A percentile compares a stretch with the other conserved stretches of the same genome.
phyloP scores from a whole-genome alignment of 2,329 filamentous ascomycete genomes.

The Sphaerostilbella broomeana region DNA sequence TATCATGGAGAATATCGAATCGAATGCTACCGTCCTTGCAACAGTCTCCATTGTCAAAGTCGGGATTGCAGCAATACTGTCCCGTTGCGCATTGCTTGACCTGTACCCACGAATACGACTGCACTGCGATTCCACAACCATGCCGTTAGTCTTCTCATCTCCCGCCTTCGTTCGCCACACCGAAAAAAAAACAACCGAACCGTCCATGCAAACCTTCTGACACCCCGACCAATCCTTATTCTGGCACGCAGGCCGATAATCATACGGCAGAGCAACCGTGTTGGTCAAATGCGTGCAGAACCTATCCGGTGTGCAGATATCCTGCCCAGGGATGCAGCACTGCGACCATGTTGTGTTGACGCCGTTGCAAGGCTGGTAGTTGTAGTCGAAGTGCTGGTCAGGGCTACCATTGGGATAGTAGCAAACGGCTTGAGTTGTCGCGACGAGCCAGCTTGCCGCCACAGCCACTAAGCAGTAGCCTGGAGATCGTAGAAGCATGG shows the following conservation, averaged over 20 bases:
- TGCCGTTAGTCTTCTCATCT: too few relatives aligned
- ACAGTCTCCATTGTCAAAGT: slow-evolving; percentile 6
- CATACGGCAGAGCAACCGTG: not conserved
- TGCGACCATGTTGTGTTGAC: slow-evolving; percentile 1
- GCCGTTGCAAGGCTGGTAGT: slow-evolving; percentile 1
- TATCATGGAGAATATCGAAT: not conserved
- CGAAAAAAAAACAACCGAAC: not conserved
- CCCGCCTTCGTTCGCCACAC: not conserved
- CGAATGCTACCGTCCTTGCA: not conserved
- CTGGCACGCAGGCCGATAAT: slow-evolving; percentile 2
- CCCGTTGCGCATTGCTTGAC: slow-evolving; percentile 6
- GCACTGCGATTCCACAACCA: not conserved
- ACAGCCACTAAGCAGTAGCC: too few relatives aligned
- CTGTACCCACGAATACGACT: not conserved
- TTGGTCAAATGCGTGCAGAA: not conserved
- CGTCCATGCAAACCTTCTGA: not conserved
- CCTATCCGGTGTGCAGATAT: slow-evolving; percentile 1
- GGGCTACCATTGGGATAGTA: slow-evolving; percentile 2
- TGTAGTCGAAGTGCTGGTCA: not conserved
- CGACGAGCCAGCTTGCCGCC: too few relatives aligned
- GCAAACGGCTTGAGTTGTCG: too few relatives aligned
- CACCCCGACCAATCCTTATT: slow-evolving; percentile 8
- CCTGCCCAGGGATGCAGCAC: slow-evolving; percentile 1
- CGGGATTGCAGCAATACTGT: slow-evolving; percentile 9
- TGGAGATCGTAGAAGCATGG: too few relatives aligned